Evolutionary conservation across 2,329 filamentous ascomycete genomes (phyloP), one percentile per base, ranked within the genome.

Genomic region (Trichoderma koningii): DNA sequence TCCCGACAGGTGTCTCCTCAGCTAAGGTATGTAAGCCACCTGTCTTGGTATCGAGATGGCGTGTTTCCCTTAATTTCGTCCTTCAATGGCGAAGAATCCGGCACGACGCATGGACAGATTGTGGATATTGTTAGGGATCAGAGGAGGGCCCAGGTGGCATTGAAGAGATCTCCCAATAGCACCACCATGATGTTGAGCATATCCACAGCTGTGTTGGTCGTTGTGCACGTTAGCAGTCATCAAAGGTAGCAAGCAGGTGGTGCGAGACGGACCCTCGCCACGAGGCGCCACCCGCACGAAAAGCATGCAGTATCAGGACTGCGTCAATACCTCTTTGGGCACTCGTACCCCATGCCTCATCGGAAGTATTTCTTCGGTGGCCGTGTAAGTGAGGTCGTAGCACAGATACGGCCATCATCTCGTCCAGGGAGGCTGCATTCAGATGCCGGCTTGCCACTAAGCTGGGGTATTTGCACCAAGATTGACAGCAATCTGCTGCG

Each of bases 81-180:
- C 23, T 21, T 21, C 45, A 28, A 61, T 14, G 15, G 48, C 57
- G 19, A 61, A 50, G 41, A 56, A 30, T 23, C 23, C 28, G 41
- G 28, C 53, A 56, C 28, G 48, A 52, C 34, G 48, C 48, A 61
- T 34, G 23, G 57, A 42, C 57, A 28, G 55, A 42, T 23, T 44
- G 57, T 61, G 48, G 47, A n/a, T 21, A 61, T 61, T 44, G 48
- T 23, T 26, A 52, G 57, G 34, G 21, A 30, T 14, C 47, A 50
- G 48, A 42, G 23, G 23, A 17, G 47, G 57, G 38, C 6, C 48
- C 47, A 23, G 48, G 34, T 26, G 34, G 57, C 57, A 61, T 61
- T 61, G 57, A 61, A 61, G 57, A 61, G 57, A 61, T 61, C 57
- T 48, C 48, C 38, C 48, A 61, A 61, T 44, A 42, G 47, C 34